Conservation (phyloP, 2,329 filamentous ascomycete genomes). For the Aureobasidium sp. region DNA sequence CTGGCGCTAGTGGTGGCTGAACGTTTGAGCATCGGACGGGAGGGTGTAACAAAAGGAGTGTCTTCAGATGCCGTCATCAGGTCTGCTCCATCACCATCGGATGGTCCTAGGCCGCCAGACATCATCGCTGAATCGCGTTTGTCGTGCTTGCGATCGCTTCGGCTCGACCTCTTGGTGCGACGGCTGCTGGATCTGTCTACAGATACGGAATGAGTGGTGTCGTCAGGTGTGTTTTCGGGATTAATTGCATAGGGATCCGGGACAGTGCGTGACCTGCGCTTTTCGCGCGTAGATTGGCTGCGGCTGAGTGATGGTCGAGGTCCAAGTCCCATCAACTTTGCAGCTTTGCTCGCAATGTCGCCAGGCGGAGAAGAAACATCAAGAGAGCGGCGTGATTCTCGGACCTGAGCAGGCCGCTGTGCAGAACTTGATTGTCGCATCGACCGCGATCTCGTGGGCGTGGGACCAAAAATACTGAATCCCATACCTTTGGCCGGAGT, state of each 20-base stretch:
- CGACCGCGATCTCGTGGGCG: conserved; percentile 43
- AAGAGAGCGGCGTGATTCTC: not conserved
- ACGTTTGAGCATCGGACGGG: conserved; percentile 47
- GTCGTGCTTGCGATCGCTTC: conserved; percentile 26
- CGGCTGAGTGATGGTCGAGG: conserved; percentile 29
- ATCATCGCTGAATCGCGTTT: conserved; percentile 32
- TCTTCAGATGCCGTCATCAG: conserved; percentile 41
- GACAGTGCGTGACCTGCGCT: conserved; percentile 43
- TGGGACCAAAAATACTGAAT: conserved; percentile 50
- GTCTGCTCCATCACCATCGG: conserved; percentile 29
- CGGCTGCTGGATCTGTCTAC: conserved; percentile 21
- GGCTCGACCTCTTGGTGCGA: conserved; percentile 20
- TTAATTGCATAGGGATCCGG: conserved; percentile 54
- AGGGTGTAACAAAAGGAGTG: conserved; percentile 39
- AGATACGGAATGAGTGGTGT: conserved; percentile 29
- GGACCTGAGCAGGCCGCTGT: not conserved
- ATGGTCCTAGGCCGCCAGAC: conserved; percentile 30
- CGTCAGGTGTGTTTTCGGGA: conserved; percentile 45
- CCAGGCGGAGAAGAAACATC: not conserved
- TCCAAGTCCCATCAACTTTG: conserved; percentile 45
- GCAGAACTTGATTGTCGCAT: conserved; percentile 56
- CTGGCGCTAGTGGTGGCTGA: conserved; percentile 54
- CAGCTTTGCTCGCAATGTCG: conserved; percentile 5
- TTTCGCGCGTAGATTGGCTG: conserved; percentile 41
- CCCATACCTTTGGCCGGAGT: conserved; percentile 51